Conservation (phyloP, 148 eudicot species). For the Limonium bicolor region DNA sequence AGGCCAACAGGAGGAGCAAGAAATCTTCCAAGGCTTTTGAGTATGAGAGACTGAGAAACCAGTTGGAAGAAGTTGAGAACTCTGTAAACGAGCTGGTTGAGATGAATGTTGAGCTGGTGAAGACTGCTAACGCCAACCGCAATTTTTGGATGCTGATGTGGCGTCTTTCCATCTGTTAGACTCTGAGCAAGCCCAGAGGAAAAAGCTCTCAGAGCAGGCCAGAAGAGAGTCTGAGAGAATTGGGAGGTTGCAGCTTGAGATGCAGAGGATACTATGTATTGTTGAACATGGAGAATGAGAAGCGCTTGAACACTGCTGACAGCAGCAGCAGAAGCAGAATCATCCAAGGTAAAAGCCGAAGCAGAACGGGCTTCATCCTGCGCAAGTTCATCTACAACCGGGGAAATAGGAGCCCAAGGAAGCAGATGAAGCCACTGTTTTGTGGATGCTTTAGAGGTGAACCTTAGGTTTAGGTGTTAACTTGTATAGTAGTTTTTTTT, state of each 20-base stretch:
- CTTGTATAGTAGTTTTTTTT: too few relatives aligned
- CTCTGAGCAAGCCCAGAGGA: conserved; percentile 15
- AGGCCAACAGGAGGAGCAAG: conserved; percentile 28
- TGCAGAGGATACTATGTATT: conserved; percentile 56
- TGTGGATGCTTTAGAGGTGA: conserved; percentile 61
- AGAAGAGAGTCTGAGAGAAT: conserved; percentile 65
- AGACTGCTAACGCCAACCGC: conserved; percentile 28
- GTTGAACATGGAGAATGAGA: conserved; percentile 48
- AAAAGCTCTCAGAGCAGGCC: conserved; percentile 42
- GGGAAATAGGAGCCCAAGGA: conserved; percentile 30
- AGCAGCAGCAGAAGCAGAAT: conserved; percentile 18
- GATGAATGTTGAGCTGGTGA: conserved; percentile 36
- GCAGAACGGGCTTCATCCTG: conserved; percentile 37
- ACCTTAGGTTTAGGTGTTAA: too few relatives aligned
- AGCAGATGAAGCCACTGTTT: conserved; percentile 38
- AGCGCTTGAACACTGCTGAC: conserved; percentile 25
- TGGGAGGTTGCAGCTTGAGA: conserved; percentile 44
- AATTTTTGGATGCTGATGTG: conserved; percentile 10
- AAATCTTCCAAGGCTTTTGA: conserved; percentile 32
- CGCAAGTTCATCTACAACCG: conserved; percentile 46
- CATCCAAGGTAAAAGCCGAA: too few relatives aligned
- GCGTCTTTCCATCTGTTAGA: conserved; percentile 24
- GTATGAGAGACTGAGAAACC: conserved; percentile 35
- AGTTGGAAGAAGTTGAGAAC: conserved; percentile 55
- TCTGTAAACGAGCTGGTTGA: conserved; percentile 39